A percentile compares a stretch with the other conserved stretches of the same genome.
phyloP scores from a whole-genome alignment of 352 stramenopile species.

The Globisporangium uncinulatum region DNA sequence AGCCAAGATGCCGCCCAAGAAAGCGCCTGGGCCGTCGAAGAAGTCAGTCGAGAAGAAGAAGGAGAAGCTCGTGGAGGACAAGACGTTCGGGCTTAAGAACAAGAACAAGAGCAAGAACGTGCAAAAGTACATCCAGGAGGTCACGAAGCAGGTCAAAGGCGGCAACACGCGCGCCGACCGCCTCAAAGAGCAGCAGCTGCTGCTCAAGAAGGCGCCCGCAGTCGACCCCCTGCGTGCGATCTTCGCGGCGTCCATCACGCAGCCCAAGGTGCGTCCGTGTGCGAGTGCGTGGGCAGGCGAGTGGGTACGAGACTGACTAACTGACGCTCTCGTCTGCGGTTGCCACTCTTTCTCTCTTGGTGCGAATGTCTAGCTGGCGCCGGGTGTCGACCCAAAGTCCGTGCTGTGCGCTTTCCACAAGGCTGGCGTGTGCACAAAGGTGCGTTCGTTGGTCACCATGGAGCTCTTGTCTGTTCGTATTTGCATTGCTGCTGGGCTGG shows the following conservation, averaged over 20 bases:
- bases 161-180: constrained; percentile 70
- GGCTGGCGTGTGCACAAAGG: constrained; percentile 82
- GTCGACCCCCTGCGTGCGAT: constrained; percentile 82
- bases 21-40: constrained; percentile 60
- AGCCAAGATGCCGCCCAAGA: constrained; percentile 70
- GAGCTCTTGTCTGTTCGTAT: not conserved
- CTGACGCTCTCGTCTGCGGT: not conserved
- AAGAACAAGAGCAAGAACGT: constrained; percentile 99
- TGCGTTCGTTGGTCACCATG: constrained; percentile 10
- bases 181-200: constrained; percentile 65
- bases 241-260: constrained; percentile 81
- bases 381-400: constrained; percentile 85
- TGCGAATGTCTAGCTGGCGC: constrained; percentile 50
- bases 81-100: constrained; percentile 99
- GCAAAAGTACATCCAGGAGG: constrained; percentile 90
- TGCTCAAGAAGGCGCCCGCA: constrained; percentile 74
- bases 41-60: constrained; percentile 90
- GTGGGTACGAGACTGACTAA: not conserved
- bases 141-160: constrained; percentile 88
- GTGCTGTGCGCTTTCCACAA: constrained; percentile 89
- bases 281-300: not conserved
- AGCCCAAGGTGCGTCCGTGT: constrained; percentile 56
- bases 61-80: constrained; percentile 95
- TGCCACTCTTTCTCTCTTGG: not conserved
- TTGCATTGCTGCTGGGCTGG: not conserved